Base-by-base conservation (phyloP, 225 moss, liverwort and hornwort species). In the Physcomitrium patens region DNA sequence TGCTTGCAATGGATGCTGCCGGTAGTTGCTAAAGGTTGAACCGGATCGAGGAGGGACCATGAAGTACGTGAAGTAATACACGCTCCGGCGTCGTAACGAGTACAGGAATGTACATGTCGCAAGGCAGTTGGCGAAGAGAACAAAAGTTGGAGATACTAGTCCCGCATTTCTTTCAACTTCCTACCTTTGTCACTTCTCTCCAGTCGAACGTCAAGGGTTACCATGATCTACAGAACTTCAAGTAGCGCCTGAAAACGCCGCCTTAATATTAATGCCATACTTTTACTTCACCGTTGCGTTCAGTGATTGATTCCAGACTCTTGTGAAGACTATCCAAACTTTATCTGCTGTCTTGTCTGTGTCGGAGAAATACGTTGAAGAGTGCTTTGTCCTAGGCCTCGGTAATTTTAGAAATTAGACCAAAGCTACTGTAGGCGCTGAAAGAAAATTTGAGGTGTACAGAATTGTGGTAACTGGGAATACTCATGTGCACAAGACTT, bases 221-320 rank as follows among this genome's bases (percentile, higher is more conserved):
- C 56, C 55, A 52, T 65, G 71, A 69, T 68, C 83, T 61, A 46
- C 78, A 82, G 59, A 65, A 69, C 57, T 63, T 76, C 83, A 68
- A 76, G 76, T 76, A 79, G 72, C 72, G 58, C 68, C 79, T 83
- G 83, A 58, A 79, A 51, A 62, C 51, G 76, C 71, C 79, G 22
- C 63, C 31, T 37, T 4, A 72, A 79, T 68, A 68, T 75, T 68
- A 79, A 83, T 83, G 79, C 76, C 71, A 76, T 76, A 45, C 57
- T 45, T 58, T 68, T 65, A 28, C 63, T 74, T 82, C 78, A 78
- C 70, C 70, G 58, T 77, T 56, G 54, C 72, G 54, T 50, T 50
- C 72, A 83, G 72, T 76, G 76, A 63, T 68, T 76, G 79, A 76
- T 79, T 76, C 7, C 31, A 37, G 31, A 37, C 2, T 37, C 31